Base-by-base conservation (phyloP, 2,329 filamentous ascomycete genomes). In the Colletotrichum sansevieriae region DNA sequence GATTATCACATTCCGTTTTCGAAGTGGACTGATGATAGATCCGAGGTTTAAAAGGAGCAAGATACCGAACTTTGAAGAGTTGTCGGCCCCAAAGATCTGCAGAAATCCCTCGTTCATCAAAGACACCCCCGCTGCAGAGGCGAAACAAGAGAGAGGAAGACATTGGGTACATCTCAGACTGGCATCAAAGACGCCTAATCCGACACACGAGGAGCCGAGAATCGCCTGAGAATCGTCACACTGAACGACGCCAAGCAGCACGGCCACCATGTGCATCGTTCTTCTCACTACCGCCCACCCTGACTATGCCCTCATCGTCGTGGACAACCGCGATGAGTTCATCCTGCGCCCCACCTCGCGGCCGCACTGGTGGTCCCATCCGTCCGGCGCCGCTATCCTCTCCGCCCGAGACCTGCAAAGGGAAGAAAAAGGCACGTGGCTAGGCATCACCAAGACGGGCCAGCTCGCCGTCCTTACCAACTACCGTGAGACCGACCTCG, bases 261-360 rank as follows among this genome's bases (percentile, higher is more conserved):
- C 52, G 52, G 25, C 52, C 35, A 22, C 18, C 66, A 95, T 95
- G 92, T 95, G 92, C 77, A 94, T 95, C 80, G 90, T 89, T 56
- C 83, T 95, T 52, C 82, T 93, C 67, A 93, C 92, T 29, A 95
- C 92, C 18, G 86, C 90, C 52, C 92, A 95, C 76, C 92, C 92
- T 10, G 83, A 87, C 72, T 95, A 95, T 79, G 86, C 91, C 29
- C 84, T 95, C 69, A 91, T 95, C 73, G 81, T 93, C 69, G 83
- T 94, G 76, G 89, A 94, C 80, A 95, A 95, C 78, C 88, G 92
- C 73, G 92, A 95, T 82, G 92, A 91, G 77, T 91, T 87, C 79
- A 87, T 91, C 71, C 83, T 90, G 13, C 84, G 89, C 33, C 89
- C 89, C 4, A 91, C 89, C 2, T 89, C 86, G 60, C 82, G 86